Percentiles rank a stretch among this genome's conserved stretches.
These are phyloP conservation scores for Pythium oligandrum DNA, from an alignment of 352 stramenopile genomes.

Conservation along the genomic window DNA sequence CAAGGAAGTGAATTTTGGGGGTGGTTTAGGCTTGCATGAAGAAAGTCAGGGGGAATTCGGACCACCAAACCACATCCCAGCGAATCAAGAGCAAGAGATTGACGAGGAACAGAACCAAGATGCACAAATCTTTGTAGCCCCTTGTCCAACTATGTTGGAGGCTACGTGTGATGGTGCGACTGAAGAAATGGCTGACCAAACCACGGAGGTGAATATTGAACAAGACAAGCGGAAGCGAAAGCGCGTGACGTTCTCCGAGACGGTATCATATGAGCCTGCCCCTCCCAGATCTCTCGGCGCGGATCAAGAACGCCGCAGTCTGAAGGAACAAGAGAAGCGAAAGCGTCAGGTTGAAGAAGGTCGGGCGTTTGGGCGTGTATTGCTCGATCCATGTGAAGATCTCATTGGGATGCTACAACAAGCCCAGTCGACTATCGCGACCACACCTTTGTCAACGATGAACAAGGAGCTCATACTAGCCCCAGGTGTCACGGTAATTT, in stretches of 20 bases:
- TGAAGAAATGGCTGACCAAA: too few relatives aligned
- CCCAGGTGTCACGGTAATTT: conserved; percentile 42
- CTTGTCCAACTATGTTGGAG: too few relatives aligned
- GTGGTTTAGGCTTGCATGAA: neutral
- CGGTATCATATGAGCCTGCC: too few relatives aligned
- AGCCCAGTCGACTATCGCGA: conserved; percentile 34
- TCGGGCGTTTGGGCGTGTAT: conserved; percentile 36
- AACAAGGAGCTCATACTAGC: conserved; percentile 59
- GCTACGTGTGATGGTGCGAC: too few relatives aligned
- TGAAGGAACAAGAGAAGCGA: neutral
- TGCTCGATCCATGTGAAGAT: conserved; percentile 57
- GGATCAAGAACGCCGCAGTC: neutral
- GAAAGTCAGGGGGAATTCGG: too few relatives aligned
- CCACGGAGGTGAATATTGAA: neutral
- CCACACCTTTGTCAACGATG: conserved; percentile 34
- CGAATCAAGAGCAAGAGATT: too few relatives aligned
- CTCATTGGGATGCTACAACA: conserved; percentile 46
- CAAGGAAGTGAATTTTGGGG: conserved; percentile 36
- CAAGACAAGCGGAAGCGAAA: neutral
- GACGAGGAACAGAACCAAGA: too few relatives aligned
- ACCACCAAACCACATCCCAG: too few relatives aligned
- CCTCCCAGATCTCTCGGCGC: neutral
- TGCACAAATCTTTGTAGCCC: too few relatives aligned
- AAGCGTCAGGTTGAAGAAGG: neutral
- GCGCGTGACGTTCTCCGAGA: neutral